Evolutionary conservation across 2,329 filamentous ascomycete genomes (phyloP), one percentile per base, ranked within the genome.

Genomic region (Diplodia mutila): DNA sequence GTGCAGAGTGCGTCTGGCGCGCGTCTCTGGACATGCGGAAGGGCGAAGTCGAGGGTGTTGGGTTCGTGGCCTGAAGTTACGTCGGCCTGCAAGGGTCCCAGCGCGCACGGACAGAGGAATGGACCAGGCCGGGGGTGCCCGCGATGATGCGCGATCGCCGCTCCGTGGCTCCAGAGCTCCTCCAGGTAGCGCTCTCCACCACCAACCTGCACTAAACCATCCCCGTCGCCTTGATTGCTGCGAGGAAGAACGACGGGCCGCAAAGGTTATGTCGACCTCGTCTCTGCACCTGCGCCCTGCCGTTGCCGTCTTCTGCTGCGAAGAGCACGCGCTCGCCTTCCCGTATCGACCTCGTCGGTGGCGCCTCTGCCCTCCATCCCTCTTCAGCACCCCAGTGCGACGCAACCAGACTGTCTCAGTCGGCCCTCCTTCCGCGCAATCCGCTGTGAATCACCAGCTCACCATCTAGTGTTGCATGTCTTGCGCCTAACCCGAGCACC

Each of bases 371-470:
- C 32, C 51, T 16, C 42, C 64, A 46, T 46, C 54, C 54, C 54
- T 61, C 65, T 46, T 32, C 65, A 67, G 32, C 23, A 23, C 23
- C 37, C 16, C 21, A 4, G 61, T 65, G 49, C 61, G 53, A 54
- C 61, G 65, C 65, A 67, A 49, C 54, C 65, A 61, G 23, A 16
- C 65, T 67, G 65, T 67, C 55, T 67, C 65, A 61, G 55, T 46
- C 54, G 65, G 54, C 65, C 49, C 54, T 61, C 65, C 48, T 54
- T n/a, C 46, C 46, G 42, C 65, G 34, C 54, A 67, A 48, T 61
- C 54, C 65, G 46, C 53, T 67, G 48, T 67, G 54, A 54, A 67
- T 67, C 65, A 67, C 23, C 54, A 42, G 39, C 46, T 61, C 65
- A 67, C 65, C 65, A 52, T 53, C 51, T 37, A 21, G 53, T 66